Evolutionary conservation across 768 basidiomycete species (phyloP).

Genomic region (Leucogyrophana mollusca): DNA sequence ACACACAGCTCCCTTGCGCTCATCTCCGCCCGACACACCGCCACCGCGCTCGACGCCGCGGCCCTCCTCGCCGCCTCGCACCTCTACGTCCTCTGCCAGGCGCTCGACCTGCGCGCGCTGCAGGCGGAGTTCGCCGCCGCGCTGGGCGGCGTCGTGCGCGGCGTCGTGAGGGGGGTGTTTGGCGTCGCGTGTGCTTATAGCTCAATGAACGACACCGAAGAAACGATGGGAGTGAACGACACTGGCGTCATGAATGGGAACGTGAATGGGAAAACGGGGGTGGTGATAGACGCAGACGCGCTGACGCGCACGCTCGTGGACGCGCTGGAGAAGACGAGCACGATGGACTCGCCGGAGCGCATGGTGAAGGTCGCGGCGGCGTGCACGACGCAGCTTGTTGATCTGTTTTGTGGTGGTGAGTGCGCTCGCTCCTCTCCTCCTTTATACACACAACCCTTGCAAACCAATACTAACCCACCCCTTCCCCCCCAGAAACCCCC

Average conservation of each 20-base stretch:
- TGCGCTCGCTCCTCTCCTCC: too few relatives aligned
- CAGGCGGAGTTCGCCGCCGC: slow-evolving; percentile 58
- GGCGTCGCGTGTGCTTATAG: too few relatives aligned
- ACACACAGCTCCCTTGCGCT: slow-evolving; percentile 70
- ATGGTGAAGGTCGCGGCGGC: slow-evolving; percentile 73
- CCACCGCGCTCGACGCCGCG: slow-evolving; percentile 76
- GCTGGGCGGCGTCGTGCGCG: slow-evolving; percentile 18
- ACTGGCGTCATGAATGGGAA: too few relatives aligned
- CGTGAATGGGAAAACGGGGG: too few relatives aligned
- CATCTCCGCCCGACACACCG: slow-evolving; percentile 78
- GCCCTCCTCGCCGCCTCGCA: slow-evolving; percentile 74
- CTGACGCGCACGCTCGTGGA: slow-evolving; percentile 35
- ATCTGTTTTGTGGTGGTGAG: slow-evolving; percentile 41
- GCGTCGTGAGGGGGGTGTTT: slow-evolving; percentile 4
- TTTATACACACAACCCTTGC: too few relatives aligned
- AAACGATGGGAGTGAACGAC: slow-evolving; percentile 11
- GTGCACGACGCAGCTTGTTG: slow-evolving; percentile 59
- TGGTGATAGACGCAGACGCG: background rate
- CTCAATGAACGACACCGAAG: slow-evolving; percentile 1
- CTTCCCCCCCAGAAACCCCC: slow-evolving; percentile 7
- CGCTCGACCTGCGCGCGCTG: slow-evolving; percentile 80
- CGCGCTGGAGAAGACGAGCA: slow-evolving; percentile 62
- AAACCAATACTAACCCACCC: slow-evolving; percentile 1
- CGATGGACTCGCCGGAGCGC: slow-evolving; percentile 67
- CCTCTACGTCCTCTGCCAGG: slow-evolving; percentile 76